A percentile compares a stretch with the other conserved stretches of the same genome.
phyloP scores from a whole-genome alignment of 139 green algal genomes.

The Picochlorum sp. region DNA sequence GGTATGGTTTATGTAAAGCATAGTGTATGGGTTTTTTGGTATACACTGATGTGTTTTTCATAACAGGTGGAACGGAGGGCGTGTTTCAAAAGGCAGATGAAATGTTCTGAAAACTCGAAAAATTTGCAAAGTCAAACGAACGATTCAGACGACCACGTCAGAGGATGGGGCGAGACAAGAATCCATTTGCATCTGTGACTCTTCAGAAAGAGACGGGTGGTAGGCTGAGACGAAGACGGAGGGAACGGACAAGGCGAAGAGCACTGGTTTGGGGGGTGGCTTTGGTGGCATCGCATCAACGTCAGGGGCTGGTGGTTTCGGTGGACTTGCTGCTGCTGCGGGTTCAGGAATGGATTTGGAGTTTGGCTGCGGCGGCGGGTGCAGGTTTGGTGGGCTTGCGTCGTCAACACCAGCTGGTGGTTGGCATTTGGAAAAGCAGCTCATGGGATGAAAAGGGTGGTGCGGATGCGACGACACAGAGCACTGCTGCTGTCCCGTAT shows the following conservation, averaged over 20 bases:
- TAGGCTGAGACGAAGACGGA: neutral
- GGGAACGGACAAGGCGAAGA: neutral
- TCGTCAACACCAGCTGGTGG: conserved; percentile 1
- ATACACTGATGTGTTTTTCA: neutral
- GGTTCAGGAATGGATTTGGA: conserved; percentile 13
- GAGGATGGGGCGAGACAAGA: conserved; percentile 5
- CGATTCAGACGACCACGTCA: neutral
- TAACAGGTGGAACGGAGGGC: conserved; percentile 20
- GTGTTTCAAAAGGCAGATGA: conserved; percentile 46
- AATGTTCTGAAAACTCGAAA: conserved; percentile 44
- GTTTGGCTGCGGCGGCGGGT: neutral
- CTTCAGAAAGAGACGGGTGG: neutral
- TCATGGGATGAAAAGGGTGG: conserved; percentile 16
- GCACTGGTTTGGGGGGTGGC: neutral
- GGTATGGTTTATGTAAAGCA: neutral
- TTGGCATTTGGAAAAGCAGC: conserved; percentile 17
- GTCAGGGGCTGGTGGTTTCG: conserved; percentile 4
- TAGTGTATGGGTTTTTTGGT: neutral
- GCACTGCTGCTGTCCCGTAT: conserved; percentile 6
- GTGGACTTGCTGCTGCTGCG: neutral
- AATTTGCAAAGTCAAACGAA: conserved; percentile 37
- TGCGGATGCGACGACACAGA: conserved; percentile 10
- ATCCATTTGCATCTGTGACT: conserved; percentile 26
- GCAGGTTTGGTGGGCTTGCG: neutral
- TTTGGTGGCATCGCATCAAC: conserved; percentile 1